Percentiles rank a stretch among this genome's conserved stretches.
Conservation (phyloP, 2,329 filamentous ascomycete genomes). For the Aspergillus tubingensis region DNA sequence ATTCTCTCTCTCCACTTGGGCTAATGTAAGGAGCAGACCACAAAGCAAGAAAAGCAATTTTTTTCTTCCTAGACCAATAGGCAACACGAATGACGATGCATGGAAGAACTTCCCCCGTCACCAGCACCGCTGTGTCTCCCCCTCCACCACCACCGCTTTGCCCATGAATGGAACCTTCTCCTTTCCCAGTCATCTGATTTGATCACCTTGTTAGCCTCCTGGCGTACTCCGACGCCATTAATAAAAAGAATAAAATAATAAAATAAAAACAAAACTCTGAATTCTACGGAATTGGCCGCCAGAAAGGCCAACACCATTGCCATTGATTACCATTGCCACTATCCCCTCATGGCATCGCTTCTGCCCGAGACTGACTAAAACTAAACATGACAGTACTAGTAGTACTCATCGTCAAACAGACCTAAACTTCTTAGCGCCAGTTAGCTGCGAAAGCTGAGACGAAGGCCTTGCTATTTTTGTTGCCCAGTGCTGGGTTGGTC, state of each 20-base stretch:
- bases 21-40: background rate
- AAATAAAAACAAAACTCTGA: background rate
- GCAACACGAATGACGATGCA: constrained; percentile 1
- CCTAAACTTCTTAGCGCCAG: background rate
- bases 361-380: background rate
- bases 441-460: constrained; percentile 2
- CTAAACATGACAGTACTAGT: background rate
- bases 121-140: background rate
- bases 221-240: background rate
- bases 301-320: no score
- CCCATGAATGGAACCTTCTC: constrained; percentile 3
- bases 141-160: background rate
- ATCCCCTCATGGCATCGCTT: background rate
- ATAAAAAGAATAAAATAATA: no score
- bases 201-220: background rate
- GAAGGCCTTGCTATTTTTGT: constrained; percentile 5
- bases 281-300: background rate
- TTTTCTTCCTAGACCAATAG: background rate
- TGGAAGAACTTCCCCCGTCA: background rate
- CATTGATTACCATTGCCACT: background rate
- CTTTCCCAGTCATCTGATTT: constrained; percentile 1
- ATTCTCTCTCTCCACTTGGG: background rate
- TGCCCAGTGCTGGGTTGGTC: constrained; percentile 1
- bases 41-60: background rate
- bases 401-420: constrained; percentile 3